Conservation (phyloP, 441 rosid genomes). For the Theobroma grandiflorum region DNA sequence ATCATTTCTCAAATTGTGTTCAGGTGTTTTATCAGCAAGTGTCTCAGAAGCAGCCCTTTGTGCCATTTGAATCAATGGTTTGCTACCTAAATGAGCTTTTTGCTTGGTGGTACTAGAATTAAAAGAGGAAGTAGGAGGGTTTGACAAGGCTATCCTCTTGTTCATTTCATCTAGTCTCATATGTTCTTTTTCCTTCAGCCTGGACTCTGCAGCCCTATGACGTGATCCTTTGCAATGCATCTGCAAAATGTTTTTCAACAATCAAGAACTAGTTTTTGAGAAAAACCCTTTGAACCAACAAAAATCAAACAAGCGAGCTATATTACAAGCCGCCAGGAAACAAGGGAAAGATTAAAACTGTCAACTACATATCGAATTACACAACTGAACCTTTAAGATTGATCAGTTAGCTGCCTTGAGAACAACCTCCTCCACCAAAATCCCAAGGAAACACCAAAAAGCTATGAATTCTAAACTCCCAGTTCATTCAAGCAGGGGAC, state of each 20-base stretch:
- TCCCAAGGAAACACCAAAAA: neutral
- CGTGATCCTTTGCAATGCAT: conserved; percentile 55
- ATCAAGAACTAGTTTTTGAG: neutral
- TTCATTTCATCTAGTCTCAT: conserved; percentile 38
- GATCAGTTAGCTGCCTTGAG: neutral
- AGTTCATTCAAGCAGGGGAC: neutral
- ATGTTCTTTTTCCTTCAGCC: conserved; percentile 43
- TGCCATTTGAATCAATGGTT: conserved; percentile 50
- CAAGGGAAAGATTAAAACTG: neutral
- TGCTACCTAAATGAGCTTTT: conserved; percentile 28
- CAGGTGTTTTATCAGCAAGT: conserved; percentile 16
- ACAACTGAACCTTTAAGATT: neutral
- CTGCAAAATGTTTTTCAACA: conserved; percentile 28
- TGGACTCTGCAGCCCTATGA: conserved; percentile 48
- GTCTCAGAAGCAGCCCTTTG: conserved; percentile 40
- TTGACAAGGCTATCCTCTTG: conserved; percentile 49
- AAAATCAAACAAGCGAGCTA: neutral
- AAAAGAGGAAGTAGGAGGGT: conserved; percentile 16
- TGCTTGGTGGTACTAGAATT: conserved; percentile 20
- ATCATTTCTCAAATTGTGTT: conserved; percentile 11
- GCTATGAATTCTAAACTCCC: neutral
- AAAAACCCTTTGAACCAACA: neutral
- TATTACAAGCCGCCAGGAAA: neutral
- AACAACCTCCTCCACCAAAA: neutral
- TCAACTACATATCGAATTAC: neutral